A percentile compares a stretch with the other conserved stretches of the same genome.
Evolutionary conservation across 495 filamentous ascomycete genomes (phyloP).

Genomic region (Daldinia childiae): DNA sequence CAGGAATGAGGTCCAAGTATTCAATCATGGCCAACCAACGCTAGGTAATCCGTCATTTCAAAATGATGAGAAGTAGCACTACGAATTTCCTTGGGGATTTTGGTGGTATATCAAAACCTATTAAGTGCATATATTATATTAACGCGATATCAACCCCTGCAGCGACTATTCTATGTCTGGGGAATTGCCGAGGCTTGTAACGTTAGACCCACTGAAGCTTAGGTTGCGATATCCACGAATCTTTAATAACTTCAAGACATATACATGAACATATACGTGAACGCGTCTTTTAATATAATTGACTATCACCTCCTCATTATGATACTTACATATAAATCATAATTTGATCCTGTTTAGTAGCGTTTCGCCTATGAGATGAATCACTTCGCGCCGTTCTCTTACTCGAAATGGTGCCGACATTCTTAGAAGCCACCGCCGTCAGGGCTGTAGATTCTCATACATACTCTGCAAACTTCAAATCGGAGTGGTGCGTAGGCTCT

Average conservation of each 20-base stretch:
- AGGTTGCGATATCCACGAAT: not conserved
- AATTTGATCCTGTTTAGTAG: not conserved
- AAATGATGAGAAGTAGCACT: not conserved
- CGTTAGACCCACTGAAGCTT: not conserved
- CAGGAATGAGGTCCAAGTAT: not conserved
- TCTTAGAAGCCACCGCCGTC: constrained; percentile 68
- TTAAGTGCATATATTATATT: not conserved
- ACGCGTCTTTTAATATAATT: not conserved
- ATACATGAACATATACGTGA: not conserved
- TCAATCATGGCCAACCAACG: not conserved
- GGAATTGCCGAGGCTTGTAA: not conserved
- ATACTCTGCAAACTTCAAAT: constrained; percentile 65
- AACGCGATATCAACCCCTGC: not conserved
- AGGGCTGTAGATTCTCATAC: constrained; percentile 64
- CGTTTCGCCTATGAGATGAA: not conserved
- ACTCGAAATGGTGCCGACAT: constrained; percentile 49
- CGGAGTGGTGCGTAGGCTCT: constrained; percentile 79
- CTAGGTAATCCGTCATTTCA: not conserved
- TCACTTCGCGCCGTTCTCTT: not conserved
- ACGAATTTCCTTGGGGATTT: too few species aligned
- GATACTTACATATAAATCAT: not conserved
- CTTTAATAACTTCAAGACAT: not conserved
- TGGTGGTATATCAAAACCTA: not conserved
- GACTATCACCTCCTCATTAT: not conserved
- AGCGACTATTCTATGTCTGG: not conserved